phyloP scores from a whole-genome alignment of 2,329 filamentous ascomycete species.

The Aaosphaeria arxii region DNA sequence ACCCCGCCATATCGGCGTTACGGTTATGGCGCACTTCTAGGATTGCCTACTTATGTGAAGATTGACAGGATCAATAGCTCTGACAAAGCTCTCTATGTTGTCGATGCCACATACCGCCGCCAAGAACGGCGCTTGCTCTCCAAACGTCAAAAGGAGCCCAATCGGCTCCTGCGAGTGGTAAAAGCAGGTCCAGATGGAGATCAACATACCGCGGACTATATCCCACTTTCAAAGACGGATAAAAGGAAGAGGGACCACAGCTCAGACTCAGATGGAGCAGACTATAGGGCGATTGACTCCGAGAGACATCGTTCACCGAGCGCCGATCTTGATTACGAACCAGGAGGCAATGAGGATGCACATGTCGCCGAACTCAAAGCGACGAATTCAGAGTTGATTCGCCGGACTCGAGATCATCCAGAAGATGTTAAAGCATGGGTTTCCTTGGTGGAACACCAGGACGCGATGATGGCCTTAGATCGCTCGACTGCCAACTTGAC shows the following conservation, averaged over 20 bases:
- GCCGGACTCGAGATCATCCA: slow-evolving; percentile 63
- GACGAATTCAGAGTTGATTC: slow-evolving; percentile 61
- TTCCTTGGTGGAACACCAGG: slow-evolving; percentile 74
- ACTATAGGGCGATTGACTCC: slow-evolving; percentile 37
- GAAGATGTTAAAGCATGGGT: slow-evolving; percentile 72
- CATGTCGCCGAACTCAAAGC: slow-evolving; percentile 39
- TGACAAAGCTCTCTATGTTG: slow-evolving; percentile 44
- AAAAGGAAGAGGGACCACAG: slow-evolving; percentile 20
- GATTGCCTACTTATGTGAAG: slow-evolving; percentile 56
- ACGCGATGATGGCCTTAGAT: slow-evolving; percentile 57
- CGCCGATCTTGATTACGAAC: slow-evolving; percentile 37
- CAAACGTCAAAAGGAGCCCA: slow-evolving; percentile 8
- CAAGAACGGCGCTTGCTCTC: slow-evolving; percentile 46
- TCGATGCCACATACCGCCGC: slow-evolving; percentile 36
- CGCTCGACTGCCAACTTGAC: slow-evolving; percentile 47
- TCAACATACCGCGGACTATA: slow-evolving; percentile 23
- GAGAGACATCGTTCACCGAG: slow-evolving; percentile 4
- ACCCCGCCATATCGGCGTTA: slow-evolving; percentile 69
- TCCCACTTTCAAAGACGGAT: slow-evolving; percentile 16
- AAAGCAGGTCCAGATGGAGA: slow-evolving; percentile 2
- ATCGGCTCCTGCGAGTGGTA: slow-evolving; percentile 10
- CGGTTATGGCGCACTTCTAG: slow-evolving; percentile 69
- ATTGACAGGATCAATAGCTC: slow-evolving; percentile 65
- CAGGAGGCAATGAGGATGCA: slow-evolving; percentile 12
- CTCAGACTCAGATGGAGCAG: slow-evolving; percentile 7